These are phyloP conservation scores for Colletotrichum limetticola DNA, from an alignment of 2,329 filamentous ascomycete species.

Conservation along the genomic window DNA sequence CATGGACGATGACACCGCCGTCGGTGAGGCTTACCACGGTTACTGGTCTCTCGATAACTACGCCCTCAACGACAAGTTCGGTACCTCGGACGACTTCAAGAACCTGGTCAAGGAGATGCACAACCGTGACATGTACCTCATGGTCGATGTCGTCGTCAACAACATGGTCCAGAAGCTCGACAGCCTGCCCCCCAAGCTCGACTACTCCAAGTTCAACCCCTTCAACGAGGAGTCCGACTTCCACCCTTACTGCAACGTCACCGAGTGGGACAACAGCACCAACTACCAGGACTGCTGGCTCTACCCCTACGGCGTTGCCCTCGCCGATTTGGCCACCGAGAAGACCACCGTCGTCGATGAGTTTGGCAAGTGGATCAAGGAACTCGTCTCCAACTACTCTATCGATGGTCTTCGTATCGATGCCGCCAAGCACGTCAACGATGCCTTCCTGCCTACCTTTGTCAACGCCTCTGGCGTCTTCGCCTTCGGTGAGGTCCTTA, in stretches of 20 bases:
- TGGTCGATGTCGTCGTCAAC: constrained; percentile 66
- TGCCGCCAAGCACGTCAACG: constrained; percentile 71
- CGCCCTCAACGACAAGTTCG: constrained; percentile 59
- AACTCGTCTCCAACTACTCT: constrained; percentile 68
- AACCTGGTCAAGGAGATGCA: constrained; percentile 60
- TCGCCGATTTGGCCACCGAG: constrained; percentile 72
- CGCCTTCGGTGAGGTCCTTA: constrained; percentile 69
- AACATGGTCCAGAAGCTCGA: constrained; percentile 52
- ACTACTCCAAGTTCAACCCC: constrained; percentile 39
- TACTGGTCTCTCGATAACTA: constrained; percentile 53
- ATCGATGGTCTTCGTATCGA: constrained; percentile 73
- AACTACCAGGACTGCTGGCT: constrained; percentile 68
- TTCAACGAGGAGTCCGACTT: constrained; percentile 67
- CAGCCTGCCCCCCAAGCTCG: constrained; percentile 58
- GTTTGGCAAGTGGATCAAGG: constrained; percentile 67
- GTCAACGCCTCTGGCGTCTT: constrained; percentile 66
- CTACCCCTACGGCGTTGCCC: constrained; percentile 63
- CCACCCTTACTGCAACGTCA: constrained; percentile 68
- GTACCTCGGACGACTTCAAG: constrained; percentile 59
- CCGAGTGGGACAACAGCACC: constrained; percentile 63
- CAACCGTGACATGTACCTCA: constrained; percentile 64
- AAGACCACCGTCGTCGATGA: constrained; percentile 56
- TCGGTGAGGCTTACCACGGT: constrained; percentile 49
- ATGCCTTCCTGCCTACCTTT: constrained; percentile 67
- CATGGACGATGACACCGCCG: constrained; percentile 38